Conservation (phyloP, 257 asterid genomes). For the Paraleonurus japonicus region DNA sequence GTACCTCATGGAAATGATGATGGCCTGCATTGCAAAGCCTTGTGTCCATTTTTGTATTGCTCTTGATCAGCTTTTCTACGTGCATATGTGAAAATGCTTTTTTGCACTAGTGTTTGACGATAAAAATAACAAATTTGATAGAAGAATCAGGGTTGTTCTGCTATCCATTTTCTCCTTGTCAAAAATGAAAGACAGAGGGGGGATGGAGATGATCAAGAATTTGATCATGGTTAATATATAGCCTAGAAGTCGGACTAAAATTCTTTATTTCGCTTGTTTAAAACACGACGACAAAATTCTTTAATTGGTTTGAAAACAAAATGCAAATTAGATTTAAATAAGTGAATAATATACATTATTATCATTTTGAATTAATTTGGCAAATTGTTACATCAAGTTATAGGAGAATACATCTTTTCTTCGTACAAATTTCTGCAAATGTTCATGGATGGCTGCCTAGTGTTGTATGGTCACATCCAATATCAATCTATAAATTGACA, state of each 20-base stretch:
- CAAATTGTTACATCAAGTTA: no score
- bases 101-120: slow-evolving; percentile 16
- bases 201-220: neutral
- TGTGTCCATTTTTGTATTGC: slow-evolving; percentile 33
- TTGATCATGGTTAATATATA: neutral
- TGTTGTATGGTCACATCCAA: no score
- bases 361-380: no score
- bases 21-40: slow-evolving; percentile 37
- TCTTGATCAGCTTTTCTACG: slow-evolving; percentile 37
- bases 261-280: no score
- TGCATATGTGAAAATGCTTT: slow-evolving; percentile 38
- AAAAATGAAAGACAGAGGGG: neutral
- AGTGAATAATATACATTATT: no score
- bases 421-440: no score
- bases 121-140: slow-evolving; percentile 19
- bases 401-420: no score
- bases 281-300: no score
- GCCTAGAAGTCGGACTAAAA: neutral
- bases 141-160: neutral
- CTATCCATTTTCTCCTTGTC: slow-evolving; percentile 24
- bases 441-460: no score
- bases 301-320: no score
- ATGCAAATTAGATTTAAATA: no score
- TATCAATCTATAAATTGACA: no score
- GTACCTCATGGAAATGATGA: neutral